Evolutionary conservation across 305 asterid genomes (phyloP).

Genomic region (Solanum chacoense): DNA sequence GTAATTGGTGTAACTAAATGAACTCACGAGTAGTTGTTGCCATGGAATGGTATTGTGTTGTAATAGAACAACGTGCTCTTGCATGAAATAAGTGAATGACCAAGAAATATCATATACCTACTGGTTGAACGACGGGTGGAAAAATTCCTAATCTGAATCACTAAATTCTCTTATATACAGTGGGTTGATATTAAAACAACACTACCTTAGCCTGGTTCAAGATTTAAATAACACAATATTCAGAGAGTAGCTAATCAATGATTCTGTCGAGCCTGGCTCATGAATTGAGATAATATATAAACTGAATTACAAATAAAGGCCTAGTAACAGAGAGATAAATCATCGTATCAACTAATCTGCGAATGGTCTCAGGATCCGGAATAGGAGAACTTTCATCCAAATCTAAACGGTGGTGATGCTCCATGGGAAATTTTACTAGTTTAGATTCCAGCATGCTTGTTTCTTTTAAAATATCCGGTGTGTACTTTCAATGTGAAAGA

Average conservation of each 20-base stretch:
- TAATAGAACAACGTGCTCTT: no score
- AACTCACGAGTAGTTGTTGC: no score
- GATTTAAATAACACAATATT: not conserved
- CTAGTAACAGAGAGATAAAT: not conserved
- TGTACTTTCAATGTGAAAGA: not conserved
- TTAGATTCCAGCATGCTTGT: not conserved
- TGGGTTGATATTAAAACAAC: no score
- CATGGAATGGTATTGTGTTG: no score
- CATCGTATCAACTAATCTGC: not conserved
- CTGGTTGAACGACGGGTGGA: no score
- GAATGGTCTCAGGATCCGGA: not conserved
- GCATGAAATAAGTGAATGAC: no score
- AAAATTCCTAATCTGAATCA: no score
- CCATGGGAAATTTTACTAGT: not conserved
- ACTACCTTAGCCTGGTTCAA: not conserved
- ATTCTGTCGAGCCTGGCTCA: not conserved
- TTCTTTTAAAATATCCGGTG: no score
- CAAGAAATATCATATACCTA: no score
- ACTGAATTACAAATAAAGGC: not conserved
- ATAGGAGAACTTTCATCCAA: not conserved
- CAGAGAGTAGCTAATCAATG: not conserved
- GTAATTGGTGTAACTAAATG: no score
- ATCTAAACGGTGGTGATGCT: not conserved
- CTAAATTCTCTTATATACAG: no score
- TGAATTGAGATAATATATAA: not conserved